Base-by-base conservation (phyloP, 306 rosid genomes). In the Acmispon strigosus region DNA sequence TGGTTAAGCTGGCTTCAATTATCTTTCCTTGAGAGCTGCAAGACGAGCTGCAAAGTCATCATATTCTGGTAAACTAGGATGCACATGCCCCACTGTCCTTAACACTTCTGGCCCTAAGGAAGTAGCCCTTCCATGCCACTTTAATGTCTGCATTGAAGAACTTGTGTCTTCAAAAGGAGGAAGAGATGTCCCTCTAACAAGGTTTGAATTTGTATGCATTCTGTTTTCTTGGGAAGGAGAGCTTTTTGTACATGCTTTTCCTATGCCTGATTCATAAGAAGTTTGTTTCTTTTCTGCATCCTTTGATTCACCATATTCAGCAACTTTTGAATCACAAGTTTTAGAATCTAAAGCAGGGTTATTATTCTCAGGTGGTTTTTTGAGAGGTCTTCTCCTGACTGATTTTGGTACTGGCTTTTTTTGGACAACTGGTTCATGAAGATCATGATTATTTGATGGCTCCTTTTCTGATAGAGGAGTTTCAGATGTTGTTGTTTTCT, bases 31-130 rank as follows among this genome's bases (percentile, higher is more conserved):
- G 36, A 89, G 89, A 66, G 90, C 79, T 16, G 96, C 89, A 39
- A 95, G 45, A n/a, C 85, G 90, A 62, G 92, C 89, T 1, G 87
- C 69, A 18, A 91, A 82, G 53, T 89, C 89, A 4, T 95, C 99
- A 32, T 91, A 95, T 18, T 95, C 96, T 0, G 97, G 99, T 50
- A 90, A 80, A 49, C 86, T 85, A 10, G 98, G 96, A 70, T 88
- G 95, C 36, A 83, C 90, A 34, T 83, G 89, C 6, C 50, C 10
- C 1, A 29, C 72, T 53, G 62, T 80, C 78, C 55, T 61, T 27
- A 24, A 14, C 74, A 72, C 48, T 61, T 83, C 89, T n/a, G 91
- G 83, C 39, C 39, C 73, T 0, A 83, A 74, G 57, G 90, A 85
- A 43, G 13, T 36, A 48, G 81, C 67, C 41, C 83, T 55, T 5